Conservation (phyloP, 2,329 filamentous ascomycete species). For the Diaporthe citrichinensis region DNA sequence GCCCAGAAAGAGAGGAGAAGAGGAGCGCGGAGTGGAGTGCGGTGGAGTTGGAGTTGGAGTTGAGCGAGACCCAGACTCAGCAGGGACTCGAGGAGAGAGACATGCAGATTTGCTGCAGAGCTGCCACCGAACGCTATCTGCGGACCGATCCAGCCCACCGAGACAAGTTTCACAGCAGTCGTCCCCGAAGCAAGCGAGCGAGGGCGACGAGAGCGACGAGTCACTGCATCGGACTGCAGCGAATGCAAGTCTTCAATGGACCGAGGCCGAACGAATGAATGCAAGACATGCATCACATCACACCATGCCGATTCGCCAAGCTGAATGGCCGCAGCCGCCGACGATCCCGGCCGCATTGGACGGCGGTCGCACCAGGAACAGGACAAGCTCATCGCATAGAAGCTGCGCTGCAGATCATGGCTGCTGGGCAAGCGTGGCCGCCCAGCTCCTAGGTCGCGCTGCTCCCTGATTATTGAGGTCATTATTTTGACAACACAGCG, state of each 20-base stretch:
- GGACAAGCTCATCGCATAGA: constrained; percentile 29
- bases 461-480: constrained; percentile 27
- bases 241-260: not conserved
- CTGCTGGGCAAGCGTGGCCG: constrained; percentile 3
- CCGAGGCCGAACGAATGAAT: not conserved
- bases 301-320: constrained; percentile 19
- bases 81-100: constrained; percentile 3
- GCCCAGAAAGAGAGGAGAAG: constrained; percentile 8
- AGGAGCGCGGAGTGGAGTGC: not conserved
- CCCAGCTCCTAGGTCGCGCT: not conserved
- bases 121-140: not conserved
- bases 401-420: constrained; percentile 22
- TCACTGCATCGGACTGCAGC: not conserved
- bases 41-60: constrained; percentile 9
- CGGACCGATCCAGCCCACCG: constrained; percentile 17
- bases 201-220: not conserved
- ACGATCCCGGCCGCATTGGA: constrained; percentile 15
- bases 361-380: constrained; percentile 26
- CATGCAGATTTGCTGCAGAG: not conserved
- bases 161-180: constrained; percentile 21
- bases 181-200: constrained; percentile 18
- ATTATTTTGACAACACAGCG: constrained; percentile 30
- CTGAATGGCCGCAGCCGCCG: constrained; percentile 3
- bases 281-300: constrained; percentile 26
- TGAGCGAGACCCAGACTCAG: constrained; percentile 1